These are phyloP conservation scores for Suillus hirtellus DNA, from an alignment of 768 basidiomycete species.

Conservation along the genomic window DNA sequence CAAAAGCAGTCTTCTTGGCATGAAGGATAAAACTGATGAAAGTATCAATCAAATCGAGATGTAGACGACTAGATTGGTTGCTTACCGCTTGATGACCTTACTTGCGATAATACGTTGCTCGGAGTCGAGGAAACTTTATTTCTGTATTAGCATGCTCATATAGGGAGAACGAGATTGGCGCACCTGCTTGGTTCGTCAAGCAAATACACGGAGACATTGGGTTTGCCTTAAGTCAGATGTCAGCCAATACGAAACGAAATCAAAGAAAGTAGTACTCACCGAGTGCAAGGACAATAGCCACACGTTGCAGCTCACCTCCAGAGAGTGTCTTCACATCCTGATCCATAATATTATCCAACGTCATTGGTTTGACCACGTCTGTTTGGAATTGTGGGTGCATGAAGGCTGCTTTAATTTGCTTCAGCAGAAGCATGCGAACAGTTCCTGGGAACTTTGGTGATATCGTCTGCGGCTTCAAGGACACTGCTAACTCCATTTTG, in stretches of 20 bases:
- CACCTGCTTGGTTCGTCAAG: slow-evolving; percentile 91
- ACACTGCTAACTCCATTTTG: slow-evolving; percentile 82
- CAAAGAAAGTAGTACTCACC: slow-evolving; percentile 43
- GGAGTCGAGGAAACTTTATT: slow-evolving; percentile 85
- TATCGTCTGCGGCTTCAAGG: slow-evolving; percentile 97
- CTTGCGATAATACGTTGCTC: slow-evolving; percentile 99
- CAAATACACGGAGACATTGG: slow-evolving; percentile 85
- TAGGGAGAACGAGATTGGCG: slow-evolving; percentile 23
- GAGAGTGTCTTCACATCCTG: slow-evolving; percentile 98
- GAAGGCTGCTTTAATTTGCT: slow-evolving; percentile 92
- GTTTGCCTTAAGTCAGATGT: slow-evolving; percentile 51
- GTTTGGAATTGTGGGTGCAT: slow-evolving; percentile 99
- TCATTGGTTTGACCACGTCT: slow-evolving; percentile 98
- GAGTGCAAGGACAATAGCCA: slow-evolving; percentile 91
- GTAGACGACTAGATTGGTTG: neutral
- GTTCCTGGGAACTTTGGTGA: slow-evolving; percentile 96
- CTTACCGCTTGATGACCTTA: slow-evolving; percentile 94
- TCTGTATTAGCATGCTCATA: slow-evolving; percentile 2
- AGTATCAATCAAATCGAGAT: slow-evolving; percentile 6
- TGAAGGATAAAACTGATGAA: slow-evolving; percentile 81
- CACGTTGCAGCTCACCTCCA: slow-evolving; percentile 97
- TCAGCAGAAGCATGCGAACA: slow-evolving; percentile 92
- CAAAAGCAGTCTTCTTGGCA: slow-evolving; percentile 95
- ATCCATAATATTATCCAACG: slow-evolving; percentile 89
- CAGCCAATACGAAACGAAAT: neutral